Conservation (phyloP, 805 yeast genomes). For the Candida sanyiensis region DNA sequence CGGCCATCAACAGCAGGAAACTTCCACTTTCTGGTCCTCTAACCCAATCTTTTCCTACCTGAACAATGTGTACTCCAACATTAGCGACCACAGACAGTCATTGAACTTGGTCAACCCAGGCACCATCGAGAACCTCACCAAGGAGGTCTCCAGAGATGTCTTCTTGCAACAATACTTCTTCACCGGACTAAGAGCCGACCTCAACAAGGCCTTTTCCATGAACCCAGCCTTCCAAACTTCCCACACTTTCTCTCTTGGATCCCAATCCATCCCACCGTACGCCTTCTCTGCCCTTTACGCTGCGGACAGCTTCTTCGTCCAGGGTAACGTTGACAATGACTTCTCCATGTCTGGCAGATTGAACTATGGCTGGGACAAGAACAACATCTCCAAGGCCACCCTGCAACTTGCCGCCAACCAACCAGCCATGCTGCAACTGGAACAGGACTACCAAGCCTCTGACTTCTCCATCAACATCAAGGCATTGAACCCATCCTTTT, state of each 20-base stretch:
- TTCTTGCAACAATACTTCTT: constrained; percentile 84
- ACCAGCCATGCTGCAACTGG: constrained; percentile 91
- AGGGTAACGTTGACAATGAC: constrained; percentile 89
- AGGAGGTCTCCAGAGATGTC: constrained; percentile 92
- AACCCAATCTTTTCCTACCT: constrained; percentile 11
- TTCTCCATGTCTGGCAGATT: constrained; percentile 80
- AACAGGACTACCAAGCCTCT: constrained; percentile 88
- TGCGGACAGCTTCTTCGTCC: constrained; percentile 76
- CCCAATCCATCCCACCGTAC: constrained; percentile 80
- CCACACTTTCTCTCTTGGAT: constrained; percentile 87
- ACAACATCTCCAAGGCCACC: constrained; percentile 74
- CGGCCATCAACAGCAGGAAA: constrained; percentile 2
- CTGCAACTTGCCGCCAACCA: constrained; percentile 84
- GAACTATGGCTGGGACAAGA: constrained; percentile 85
- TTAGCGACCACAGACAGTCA: constrained; percentile 73
- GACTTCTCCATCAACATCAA: constrained; percentile 89
- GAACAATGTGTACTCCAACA: constrained; percentile 57
- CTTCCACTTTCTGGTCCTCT: constrained; percentile 13
- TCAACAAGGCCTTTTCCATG: constrained; percentile 84
- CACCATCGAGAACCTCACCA: constrained; percentile 85
- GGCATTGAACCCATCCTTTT: constrained; percentile 79
- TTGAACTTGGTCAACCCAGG: constrained; percentile 89
- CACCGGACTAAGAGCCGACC: constrained; percentile 94
- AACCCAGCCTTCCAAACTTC: constrained; percentile 96
- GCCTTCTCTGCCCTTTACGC: constrained; percentile 89